Evolutionary conservation across 2,329 filamentous ascomycete species (phyloP), one percentile per base, ranked within the genome.

Genomic region (Pseudomassariella vexata): DNA sequence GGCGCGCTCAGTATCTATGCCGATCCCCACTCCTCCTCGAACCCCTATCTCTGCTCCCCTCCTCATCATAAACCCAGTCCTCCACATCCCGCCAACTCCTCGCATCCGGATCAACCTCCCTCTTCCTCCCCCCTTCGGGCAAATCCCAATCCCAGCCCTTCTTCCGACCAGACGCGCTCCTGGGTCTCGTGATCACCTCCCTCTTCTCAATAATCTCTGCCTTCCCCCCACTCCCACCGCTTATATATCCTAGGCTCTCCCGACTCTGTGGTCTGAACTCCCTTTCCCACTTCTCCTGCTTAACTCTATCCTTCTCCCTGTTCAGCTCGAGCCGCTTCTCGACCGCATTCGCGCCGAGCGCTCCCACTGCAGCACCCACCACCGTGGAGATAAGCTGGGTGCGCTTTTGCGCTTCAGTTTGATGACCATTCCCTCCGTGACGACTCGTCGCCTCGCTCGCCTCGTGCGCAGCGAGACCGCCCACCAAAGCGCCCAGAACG

Each of bases 281-380:
- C 45, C 39, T 37, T 47, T 50, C 49, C 47, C 46, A 46, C 25
- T 33, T 41, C 32, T 46, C 36, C 37, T 52, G 44, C 42, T 45
- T 38, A 9, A 18, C 31, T 24, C 38, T 35, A 22, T 50, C 50
- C 18, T 42, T 38, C n/a, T 47, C 47, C n/a, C 50, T 48, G 10
- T 46, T 44, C 4, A 38, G 30, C 36, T 57, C 49, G 19, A 59
- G 38, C 14, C 48, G 41, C 41, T 51, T 54, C 47, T 52, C 51
- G 9, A 53, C 46, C 12, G 51, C 53, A 29, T 56, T 76, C 9
- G 70, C 71, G 5, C 69, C 70, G 8, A 76, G 56, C 4, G 70
- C 71, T 3, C 70, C 71, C 1, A 72, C 69, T 4, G 72, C 66
- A 2, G 70, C 72, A 3, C 72, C 71, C 4, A 75, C 58, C 8